Evolutionary conservation across 495 filamentous ascomycete genomes (phyloP), one percentile per base, ranked within the genome.

Genomic region (Talaromyces adpressus): DNA sequence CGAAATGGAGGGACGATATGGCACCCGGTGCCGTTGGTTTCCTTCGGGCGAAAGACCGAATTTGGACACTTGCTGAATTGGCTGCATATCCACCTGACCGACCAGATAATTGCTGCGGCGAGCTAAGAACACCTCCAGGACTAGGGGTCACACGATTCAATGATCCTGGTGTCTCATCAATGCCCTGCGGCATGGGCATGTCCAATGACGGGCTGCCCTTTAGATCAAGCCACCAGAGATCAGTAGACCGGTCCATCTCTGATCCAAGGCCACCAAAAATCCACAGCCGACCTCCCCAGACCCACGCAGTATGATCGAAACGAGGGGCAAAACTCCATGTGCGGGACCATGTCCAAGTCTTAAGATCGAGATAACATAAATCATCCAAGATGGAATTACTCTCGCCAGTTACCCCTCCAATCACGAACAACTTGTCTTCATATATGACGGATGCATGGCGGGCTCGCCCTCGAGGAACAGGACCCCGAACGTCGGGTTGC

Each of bases 261-360:
- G 92, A 91, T 57, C 89, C 91, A 59, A 98, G 78, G 23, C 94
- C 94, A 39, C 94, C 94, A 75, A 93, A 97, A n/a, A 97, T 92
- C 93, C 93, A 98, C 30, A 98, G 86, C 34, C 91, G 85, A 45
- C 90, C 92, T 60, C 87, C 86, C 89, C 92, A 96, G 51, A 96
- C 85, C 83, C 91, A 96, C 25, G 90, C 91, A 4, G 91, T 89
- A 71, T 98, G 95, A 66, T 98, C 94, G 69, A 95, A 98, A 12
- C 94, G 85, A 27, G 90, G 84, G 18, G 95, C 92, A 73, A 98
- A 98, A 60, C 87, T 89, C 94, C 94, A 98, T 39, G 91, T 89
- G 57, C 91, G 85, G 59, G 94, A 98, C 94, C 94, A 98, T 4
- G 93, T 97, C 84, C 91, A 97, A 9, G 94, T 97, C 80, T 95